A percentile compares a stretch with the other conserved stretches of the same genome.
Conservation (phyloP, 768 basidiomycete genomes). For the Leucogyrophana mollusca region DNA sequence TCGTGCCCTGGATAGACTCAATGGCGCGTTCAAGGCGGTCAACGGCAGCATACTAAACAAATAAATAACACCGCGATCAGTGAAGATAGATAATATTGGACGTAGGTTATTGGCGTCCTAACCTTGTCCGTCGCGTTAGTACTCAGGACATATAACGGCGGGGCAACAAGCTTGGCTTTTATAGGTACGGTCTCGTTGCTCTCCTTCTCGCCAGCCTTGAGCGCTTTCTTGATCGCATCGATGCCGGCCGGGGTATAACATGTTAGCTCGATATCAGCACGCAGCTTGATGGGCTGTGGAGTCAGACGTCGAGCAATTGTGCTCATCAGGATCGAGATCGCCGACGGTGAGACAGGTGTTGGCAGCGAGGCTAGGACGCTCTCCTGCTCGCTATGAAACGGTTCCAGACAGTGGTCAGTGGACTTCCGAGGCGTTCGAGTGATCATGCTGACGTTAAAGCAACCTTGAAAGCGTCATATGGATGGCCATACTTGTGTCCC, state of each 20-base stretch:
- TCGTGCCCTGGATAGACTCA: slow-evolving; percentile 81
- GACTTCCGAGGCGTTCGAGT: slow-evolving; percentile 33
- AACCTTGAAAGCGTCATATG: slow-evolving; percentile 97
- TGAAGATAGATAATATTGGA: background rate
- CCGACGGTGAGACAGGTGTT: slow-evolving; percentile 53
- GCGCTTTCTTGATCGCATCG: slow-evolving; percentile 92
- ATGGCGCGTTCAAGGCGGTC: slow-evolving; percentile 94
- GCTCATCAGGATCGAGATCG: slow-evolving; percentile 60
- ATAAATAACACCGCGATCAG: background rate
- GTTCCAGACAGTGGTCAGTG: background rate
- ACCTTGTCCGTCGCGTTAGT: slow-evolving; percentile 98
- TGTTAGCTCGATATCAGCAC: slow-evolving; percentile 96
- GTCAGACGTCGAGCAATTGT: slow-evolving; percentile 95
- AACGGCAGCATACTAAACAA: slow-evolving; percentile 74
- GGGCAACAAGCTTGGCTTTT: slow-evolving; percentile 95
- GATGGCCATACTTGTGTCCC: slow-evolving; percentile 87
- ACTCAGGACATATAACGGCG: slow-evolving; percentile 92
- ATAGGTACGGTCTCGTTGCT: slow-evolving; percentile 92
- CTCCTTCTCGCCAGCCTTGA: slow-evolving; percentile 84
- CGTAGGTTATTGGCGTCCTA: slow-evolving; percentile 9
- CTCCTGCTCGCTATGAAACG: slow-evolving; percentile 74
- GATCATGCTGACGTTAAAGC: slow-evolving; percentile 74
- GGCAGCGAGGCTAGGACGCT: slow-evolving; percentile 76
- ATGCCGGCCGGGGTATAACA: slow-evolving; percentile 96
- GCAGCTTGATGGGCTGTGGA: slow-evolving; percentile 97